Evolutionary conservation across 129 eudicot genomes (phyloP).

Genomic region (Erigeron canadensis): DNA sequence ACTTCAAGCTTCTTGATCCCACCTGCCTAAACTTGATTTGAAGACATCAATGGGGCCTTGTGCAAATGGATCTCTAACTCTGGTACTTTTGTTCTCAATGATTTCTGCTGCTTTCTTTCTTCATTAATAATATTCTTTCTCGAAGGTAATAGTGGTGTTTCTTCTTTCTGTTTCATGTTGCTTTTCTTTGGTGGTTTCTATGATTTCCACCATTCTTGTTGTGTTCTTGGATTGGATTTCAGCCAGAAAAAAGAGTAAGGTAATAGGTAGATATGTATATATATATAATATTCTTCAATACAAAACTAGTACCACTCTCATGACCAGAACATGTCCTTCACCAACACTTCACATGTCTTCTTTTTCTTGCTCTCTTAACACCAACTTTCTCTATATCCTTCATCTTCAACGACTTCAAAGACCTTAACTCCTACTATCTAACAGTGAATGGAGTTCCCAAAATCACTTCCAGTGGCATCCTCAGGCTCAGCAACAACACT

Average conservation of each 20-base stretch:
- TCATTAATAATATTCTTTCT: too few relatives aligned
- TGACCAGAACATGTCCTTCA: slow-evolving; percentile 26
- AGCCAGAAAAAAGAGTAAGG: background rate
- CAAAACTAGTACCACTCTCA: slow-evolving; percentile 3
- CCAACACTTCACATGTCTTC: slow-evolving; percentile 13
- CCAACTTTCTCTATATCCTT: slow-evolving; percentile 33
- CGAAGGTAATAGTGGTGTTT: slow-evolving; percentile 38
- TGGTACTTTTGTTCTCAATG: slow-evolving; percentile 61
- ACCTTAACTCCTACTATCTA: slow-evolving; percentile 29
- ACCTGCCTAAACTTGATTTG: slow-evolving; percentile 64
- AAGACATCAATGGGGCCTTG: slow-evolving; percentile 70
- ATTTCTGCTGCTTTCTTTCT: slow-evolving; percentile 19
- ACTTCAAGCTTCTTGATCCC: slow-evolving; percentile 94
- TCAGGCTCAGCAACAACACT: slow-evolving; percentile 51
- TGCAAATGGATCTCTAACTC: slow-evolving; percentile 67
- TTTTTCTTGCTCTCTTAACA: slow-evolving; percentile 15
- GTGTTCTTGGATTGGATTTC: background rate
- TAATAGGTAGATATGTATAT: background rate
- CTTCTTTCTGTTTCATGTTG: too few relatives aligned
- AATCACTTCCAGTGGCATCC: slow-evolving; percentile 42
- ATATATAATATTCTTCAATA: background rate
- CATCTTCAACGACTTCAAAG: slow-evolving; percentile 50
- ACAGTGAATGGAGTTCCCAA: slow-evolving; percentile 47
- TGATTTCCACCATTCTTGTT: slow-evolving; percentile 41
- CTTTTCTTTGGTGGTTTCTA: slow-evolving; percentile 39